Evolutionary conservation across 2,329 filamentous ascomycete genomes (phyloP).

Genomic region (Torrubiellomyces zombiae): DNA sequence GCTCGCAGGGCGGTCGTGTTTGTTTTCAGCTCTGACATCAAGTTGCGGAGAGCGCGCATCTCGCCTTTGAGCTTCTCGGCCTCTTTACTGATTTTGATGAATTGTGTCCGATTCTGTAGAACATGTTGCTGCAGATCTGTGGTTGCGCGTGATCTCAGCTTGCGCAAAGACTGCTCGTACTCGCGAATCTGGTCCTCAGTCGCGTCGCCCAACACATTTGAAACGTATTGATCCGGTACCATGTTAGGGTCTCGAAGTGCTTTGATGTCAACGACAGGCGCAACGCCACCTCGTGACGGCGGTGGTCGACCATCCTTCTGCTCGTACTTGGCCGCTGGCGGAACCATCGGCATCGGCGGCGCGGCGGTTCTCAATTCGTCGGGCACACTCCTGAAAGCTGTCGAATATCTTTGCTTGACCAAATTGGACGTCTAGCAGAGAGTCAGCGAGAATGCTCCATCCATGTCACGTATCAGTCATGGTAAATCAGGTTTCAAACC

Average conservation of each 20-base stretch:
- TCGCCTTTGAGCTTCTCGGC: slow-evolving; percentile 94
- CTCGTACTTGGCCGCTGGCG: slow-evolving; percentile 42
- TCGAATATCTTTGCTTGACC: slow-evolving; percentile 88
- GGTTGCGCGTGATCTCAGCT: slow-evolving; percentile 61
- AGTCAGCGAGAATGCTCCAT: slow-evolving; percentile 12
- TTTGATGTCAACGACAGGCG: slow-evolving; percentile 57
- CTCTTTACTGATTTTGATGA: slow-evolving; percentile 98
- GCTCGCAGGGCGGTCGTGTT: slow-evolving; percentile 52
- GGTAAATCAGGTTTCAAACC: slow-evolving; percentile 16
- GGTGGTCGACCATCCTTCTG: slow-evolving; percentile 33
- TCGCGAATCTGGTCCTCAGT: slow-evolving; percentile 74
- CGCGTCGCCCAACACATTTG: slow-evolving; percentile 62
- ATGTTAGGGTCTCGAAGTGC: slow-evolving; percentile 67
- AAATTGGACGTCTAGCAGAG: slow-evolving; percentile 52
- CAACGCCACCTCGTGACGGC: slow-evolving; percentile 34
- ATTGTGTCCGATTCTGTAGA: slow-evolving; percentile 92
- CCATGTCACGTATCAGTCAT: too few species aligned
- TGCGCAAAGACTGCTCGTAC: slow-evolving; percentile 60
- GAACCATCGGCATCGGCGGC: slow-evolving; percentile 56
- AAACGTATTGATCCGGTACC: slow-evolving; percentile 62
- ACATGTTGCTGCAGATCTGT: slow-evolving; percentile 86
- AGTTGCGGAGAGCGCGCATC: slow-evolving; percentile 75
- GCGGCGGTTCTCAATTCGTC: slow-evolving; percentile 50
- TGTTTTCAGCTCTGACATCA: slow-evolving; percentile 83
- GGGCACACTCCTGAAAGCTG: slow-evolving; percentile 68